Base-by-base conservation (phyloP, 2,329 filamentous ascomycete species). In the Aspergillus sp. region DNA sequence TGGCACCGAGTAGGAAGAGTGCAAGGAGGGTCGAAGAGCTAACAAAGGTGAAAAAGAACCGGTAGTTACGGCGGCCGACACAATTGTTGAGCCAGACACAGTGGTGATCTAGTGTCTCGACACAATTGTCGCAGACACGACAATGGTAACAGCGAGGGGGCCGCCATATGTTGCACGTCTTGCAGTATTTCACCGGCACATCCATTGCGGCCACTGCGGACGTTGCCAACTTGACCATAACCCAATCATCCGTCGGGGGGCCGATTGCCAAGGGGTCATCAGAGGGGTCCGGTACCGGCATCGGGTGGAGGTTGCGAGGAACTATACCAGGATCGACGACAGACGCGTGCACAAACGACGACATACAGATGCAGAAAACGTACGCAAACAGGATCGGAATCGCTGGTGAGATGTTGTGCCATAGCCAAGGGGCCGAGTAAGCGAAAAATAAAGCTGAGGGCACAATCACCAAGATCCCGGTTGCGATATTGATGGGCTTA, bases 31-130 rank as follows among this genome's bases (percentile, higher is more conserved):
- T 88, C n/a, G 81, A 82, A 9, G 84, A 82, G 45, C 81, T 81
- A 54, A 98, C 83, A 67, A 96, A 98, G 7, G 86, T 80, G 65
- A 97, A 96, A 69, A 98, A 98, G 68, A 91, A 97, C 53, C 93
- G 88, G 71, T 98, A 98, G 71, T 98, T 98, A 59, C 93, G 87
- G 55, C 91, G 85, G 39, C 93, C 93, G 43, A 98, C 85, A 59
- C 93, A 98, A 66, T 98, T 98, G 71, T 98, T 98, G 53, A 98
- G 80, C 93, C 93, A 98, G 10, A 97, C 90, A 61, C 93, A 98
- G 69, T 98, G 93, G 62, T 98, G 93, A 62, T 98, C 93, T 56
- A 96, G 88, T 0, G 89, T 95, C 68, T 98, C 93, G 50, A 98
- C 81, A 65, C 93, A 98, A 66, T 94, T 96, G 69, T 98, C 91